Conservation (phyloP, 371 early-diverging fungal species). For the Apophysomyces elegans region DNA sequence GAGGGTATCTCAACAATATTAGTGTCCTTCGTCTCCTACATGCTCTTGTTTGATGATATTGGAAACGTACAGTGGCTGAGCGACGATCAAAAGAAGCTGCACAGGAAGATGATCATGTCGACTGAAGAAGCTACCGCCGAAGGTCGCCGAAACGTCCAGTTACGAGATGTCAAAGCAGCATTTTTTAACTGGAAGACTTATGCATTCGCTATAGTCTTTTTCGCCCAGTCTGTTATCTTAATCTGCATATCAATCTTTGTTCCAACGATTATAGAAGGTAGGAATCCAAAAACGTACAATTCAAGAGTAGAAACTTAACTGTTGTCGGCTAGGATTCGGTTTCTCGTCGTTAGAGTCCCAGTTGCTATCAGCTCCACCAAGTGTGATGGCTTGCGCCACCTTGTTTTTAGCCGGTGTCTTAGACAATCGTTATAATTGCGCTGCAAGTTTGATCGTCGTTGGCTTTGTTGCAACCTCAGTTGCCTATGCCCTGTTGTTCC, state of each 20-base stretch:
- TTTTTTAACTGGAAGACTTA: slow-evolving; percentile 36
- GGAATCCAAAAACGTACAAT: no score
- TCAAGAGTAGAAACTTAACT: background rate
- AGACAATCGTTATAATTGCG: slow-evolving; percentile 22
- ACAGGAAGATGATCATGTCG: slow-evolving; percentile 14
- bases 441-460: slow-evolving; percentile 20
- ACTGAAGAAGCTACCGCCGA: slow-evolving; percentile 8
- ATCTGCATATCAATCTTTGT: slow-evolving; percentile 28
- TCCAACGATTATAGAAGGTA: slow-evolving; percentile 31
- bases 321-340: slow-evolving; percentile 23
- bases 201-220: slow-evolving; percentile 26
- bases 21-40: slow-evolving; percentile 27
- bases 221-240: slow-evolving; percentile 24
- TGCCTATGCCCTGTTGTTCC: slow-evolving; percentile 23
- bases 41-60: slow-evolving; percentile 31
- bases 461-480: slow-evolving; percentile 30
- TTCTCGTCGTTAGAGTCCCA: slow-evolving; percentile 28
- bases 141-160: background rate
- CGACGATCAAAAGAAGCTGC: slow-evolving; percentile 29
- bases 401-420: slow-evolving; percentile 30
- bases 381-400: slow-evolving; percentile 23
- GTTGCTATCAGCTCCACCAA: slow-evolving; percentile 40
- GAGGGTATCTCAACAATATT: slow-evolving; percentile 34
- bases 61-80: slow-evolving; percentile 36
- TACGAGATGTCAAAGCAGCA: slow-evolving; percentile 11